Evolutionary conservation across 2,329 filamentous ascomycete species (phyloP), one percentile per base, ranked within the genome.

Genomic region (Venturiaceae sp.): DNA sequence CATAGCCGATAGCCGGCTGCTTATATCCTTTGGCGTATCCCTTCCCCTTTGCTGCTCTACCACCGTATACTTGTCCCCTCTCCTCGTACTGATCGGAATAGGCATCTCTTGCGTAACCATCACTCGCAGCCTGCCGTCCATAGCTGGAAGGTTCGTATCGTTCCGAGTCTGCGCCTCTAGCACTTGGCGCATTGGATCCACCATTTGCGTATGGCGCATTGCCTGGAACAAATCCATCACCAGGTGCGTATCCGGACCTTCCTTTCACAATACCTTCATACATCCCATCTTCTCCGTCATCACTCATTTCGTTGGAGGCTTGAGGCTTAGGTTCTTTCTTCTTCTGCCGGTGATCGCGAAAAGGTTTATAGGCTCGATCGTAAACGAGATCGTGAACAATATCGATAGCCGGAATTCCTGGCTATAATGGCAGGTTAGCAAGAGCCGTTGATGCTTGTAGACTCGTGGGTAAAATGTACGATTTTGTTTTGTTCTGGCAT

Each of bases 71-170:
- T 28, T 53, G 32, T 14, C 39, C 36, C 23, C 16, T 33, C 23
- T 50, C 34, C 44, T 57, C 55, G 9, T 52, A 57, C 11, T 36
- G 16, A 23, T 58, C 57, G 14, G 30, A 50, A 5, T 47, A 28
- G 9, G 4, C 47, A 50, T 54, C 57, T 30, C 46, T 14, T 28
- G 16, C 46, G 33, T 58, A 58, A 14, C 57, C 57, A 16, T 58
- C 57, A 8, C n/a, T 30, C 16, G 57, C 57, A 23, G 55, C 55
- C n/a, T 44, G 37, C 16, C 21, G 16, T 19, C 55, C 44, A 33
- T 47, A 52, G 8, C 44, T 39, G 14, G 41, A 52, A 13, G 55
- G 55, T n/a, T 47, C 39, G 26, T 58, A 58, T 11, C 39, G 39
- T 39, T 58, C 55, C 28, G 30, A 52, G 19, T 58, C 55, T 8